phyloP scores from a whole-genome alignment of 2,329 filamentous ascomycete genomes.

The Lasiodiplodia theobromae region DNA sequence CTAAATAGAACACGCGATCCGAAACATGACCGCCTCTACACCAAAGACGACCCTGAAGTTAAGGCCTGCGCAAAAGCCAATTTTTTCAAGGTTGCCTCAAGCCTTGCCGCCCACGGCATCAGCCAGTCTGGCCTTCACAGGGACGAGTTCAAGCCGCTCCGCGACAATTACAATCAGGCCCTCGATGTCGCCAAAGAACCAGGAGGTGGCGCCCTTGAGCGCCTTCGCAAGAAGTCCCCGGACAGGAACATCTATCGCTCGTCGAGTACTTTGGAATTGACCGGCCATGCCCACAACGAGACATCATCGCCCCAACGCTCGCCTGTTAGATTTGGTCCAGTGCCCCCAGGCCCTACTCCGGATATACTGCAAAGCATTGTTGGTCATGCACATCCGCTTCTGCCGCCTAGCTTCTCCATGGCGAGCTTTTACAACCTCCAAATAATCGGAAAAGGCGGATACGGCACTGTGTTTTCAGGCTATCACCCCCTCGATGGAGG shows the following conservation, averaged over 20 bases:
- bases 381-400: conserved; percentile 47
- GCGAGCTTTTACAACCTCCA: conserved; percentile 44
- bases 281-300: neutral
- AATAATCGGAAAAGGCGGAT: conserved; percentile 69
- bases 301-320: conserved; percentile 12
- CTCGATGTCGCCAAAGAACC: conserved; percentile 10
- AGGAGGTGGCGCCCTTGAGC: neutral
- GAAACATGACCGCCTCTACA: conserved; percentile 17
- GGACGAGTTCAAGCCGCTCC: conserved; percentile 17
- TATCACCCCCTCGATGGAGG: conserved; percentile 67
- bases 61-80: conserved; percentile 45
- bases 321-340: conserved; percentile 7
- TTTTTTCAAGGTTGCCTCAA: conserved; percentile 47
- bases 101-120: conserved; percentile 3
- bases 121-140: conserved; percentile 5
- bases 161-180: conserved; percentile 23
- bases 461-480: conserved; percentile 69
- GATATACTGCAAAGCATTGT: conserved; percentile 33
- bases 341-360: conserved; percentile 32
- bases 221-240: neutral
- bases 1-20: conserved; percentile 39
- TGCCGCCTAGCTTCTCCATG: conserved; percentile 60
- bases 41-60: conserved; percentile 46
- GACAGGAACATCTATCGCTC: neutral
- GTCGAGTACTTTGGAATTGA: conserved; percentile 1